A percentile compares a stretch with the other conserved stretches of the same genome.
Evolutionary conservation across 2,329 filamentous ascomycete genomes (phyloP).

Genomic region (Helicocarpus griseus): DNA sequence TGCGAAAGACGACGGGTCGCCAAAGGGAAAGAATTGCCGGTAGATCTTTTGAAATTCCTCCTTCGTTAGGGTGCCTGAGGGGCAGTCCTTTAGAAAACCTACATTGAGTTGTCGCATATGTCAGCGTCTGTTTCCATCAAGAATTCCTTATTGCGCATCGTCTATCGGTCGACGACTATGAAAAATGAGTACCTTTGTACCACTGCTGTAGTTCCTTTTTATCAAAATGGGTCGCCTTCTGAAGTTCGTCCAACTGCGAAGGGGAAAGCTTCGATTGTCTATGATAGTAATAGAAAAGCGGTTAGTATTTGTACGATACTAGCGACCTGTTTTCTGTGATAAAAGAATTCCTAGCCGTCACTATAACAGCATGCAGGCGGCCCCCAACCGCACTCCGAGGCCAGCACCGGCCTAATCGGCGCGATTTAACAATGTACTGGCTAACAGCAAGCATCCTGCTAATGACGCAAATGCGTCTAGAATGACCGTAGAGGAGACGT

Average conservation of each 20-base stretch:
- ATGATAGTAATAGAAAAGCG: conserved; percentile 15
- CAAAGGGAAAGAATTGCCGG: conserved; percentile 98
- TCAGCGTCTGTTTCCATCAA: background rate
- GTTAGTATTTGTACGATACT: conserved; percentile 7
- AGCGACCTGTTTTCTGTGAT: background rate
- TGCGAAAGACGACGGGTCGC: conserved; percentile 92
- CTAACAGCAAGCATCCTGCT: too few species aligned
- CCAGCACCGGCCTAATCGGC: background rate
- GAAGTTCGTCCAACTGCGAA: conserved; percentile 88
- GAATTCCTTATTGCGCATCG: background rate
- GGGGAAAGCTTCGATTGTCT: conserved; percentile 98
- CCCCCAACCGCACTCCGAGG: background rate
- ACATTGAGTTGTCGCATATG: conserved; percentile 4
- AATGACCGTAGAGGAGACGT: background rate
- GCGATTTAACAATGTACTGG: background rate
- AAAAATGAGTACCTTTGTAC: conserved; percentile 77
- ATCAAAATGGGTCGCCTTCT: conserved; percentile 96
- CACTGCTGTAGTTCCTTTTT: conserved; percentile 99
- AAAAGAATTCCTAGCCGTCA: too few species aligned
- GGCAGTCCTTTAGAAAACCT: conserved; percentile 98
- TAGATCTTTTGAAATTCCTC: conserved; percentile 99
- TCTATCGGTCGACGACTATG: background rate
- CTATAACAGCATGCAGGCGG: too few species aligned
- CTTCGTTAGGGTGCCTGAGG: conserved; percentile 91
- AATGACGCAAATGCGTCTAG: background rate